phyloP scores from a whole-genome alignment of 148 eudicot genomes.

The Rhododendron simsii region DNA sequence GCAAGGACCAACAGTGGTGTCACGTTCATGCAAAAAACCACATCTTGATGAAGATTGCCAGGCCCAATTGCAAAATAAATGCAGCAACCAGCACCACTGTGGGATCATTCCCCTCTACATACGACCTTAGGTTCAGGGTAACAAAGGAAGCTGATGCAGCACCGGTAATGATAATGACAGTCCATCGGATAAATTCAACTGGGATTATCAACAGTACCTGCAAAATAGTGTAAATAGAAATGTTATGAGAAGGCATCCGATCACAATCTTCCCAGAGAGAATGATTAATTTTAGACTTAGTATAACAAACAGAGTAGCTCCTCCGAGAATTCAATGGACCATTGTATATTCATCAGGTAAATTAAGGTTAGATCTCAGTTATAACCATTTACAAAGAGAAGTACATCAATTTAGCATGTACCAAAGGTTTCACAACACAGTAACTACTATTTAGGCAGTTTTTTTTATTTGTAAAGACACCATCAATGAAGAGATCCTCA shows the following conservation, averaged over 20 bases:
- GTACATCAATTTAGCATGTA: not conserved
- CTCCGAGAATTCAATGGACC: not conserved
- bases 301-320: not conserved
- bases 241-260: not conserved
- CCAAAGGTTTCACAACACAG: slow-evolving; percentile 11
- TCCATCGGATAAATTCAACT: slow-evolving; percentile 78
- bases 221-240: not conserved
- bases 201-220: slow-evolving; percentile 86
- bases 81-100: slow-evolving; percentile 63
- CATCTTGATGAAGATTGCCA: slow-evolving; percentile 83
- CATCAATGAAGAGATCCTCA: not conserved
- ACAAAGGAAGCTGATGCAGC: slow-evolving; percentile 80
- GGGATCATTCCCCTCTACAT: slow-evolving; percentile 48
- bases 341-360: not conserved
- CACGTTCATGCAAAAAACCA: slow-evolving; percentile 65
- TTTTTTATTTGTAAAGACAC: slow-evolving; percentile 61
- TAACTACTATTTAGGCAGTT: slow-evolving; percentile 20
- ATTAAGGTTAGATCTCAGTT: not conserved
- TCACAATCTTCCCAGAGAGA: not conserved
- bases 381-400: not conserved
- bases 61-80: slow-evolving; percentile 65
- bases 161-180: slow-evolving; percentile 56
- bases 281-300: not conserved
- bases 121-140: slow-evolving; percentile 59
- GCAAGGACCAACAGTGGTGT: not conserved